Base-by-base conservation (phyloP, 768 basidiomycete genomes). In the Pluteus cervinus region DNA sequence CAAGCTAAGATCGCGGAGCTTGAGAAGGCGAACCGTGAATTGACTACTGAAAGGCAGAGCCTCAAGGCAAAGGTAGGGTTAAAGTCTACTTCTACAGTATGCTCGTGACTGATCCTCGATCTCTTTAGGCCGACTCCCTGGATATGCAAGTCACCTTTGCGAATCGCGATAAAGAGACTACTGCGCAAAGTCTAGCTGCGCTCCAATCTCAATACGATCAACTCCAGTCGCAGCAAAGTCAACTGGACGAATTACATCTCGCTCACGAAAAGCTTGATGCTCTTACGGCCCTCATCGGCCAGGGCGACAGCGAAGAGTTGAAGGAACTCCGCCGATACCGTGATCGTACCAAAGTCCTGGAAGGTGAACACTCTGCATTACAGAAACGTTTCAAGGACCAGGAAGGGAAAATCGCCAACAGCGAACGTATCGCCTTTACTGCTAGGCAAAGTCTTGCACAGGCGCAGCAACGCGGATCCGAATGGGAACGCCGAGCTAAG, bases 401-500 rank as follows among this genome's bases (percentile, higher is more conserved):
- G 33, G 88, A 90, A 46, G 62, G 49, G 34, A 84, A 78, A 51
- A 46, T 70, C 3, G 52, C 66, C 18, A 81, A 74, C 47, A 75
- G 64, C 48, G 86, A 90, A 31, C 74, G 76, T 36, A 62, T 76
- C 8, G 66, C 76, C 1, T 60, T 59, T 16, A 58, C 77, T 12
- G 68, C 75, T 3, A 75, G 76, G 29, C 79, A 86, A 53, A 81
- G 59, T 53, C 67, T 89, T 20, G 58, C 70, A 15, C 79, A 83
- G 45, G 79, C 82, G 15, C 82, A 89, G 43, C 84, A 87, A 53
- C 83, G 84, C 17, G 73, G 84, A 3, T 61, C 73, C 3, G 88
- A 91, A 49, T 89, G 84, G 86, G 88, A 91, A 58, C 73, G 73
- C 44, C 79, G 79, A 16, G 76, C 83, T 14, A 79, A 79, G 49